Base-by-base conservation (phyloP, 345 rosid genomes). In the Linum lewisii region DNA sequence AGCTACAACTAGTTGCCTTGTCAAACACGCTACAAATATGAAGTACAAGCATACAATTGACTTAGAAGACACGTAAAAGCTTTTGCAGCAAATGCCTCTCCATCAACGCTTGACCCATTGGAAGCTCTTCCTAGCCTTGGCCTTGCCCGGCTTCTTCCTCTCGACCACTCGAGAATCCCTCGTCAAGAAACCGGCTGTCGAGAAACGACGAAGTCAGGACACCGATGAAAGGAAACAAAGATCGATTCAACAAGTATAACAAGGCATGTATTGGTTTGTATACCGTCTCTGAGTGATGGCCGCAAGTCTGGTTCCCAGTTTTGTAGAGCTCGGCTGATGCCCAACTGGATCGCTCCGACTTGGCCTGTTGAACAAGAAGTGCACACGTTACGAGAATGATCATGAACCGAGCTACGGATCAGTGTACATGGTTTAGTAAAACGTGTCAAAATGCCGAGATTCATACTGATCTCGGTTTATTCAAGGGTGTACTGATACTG, bases 61-160 rank as follows among this genome's bases (percentile, higher is more conserved):
- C 15, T n/a, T n/a, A n/a, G n/a, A 24, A 47, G 8, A 49, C n/a
- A 42, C 10, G 2, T 20, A 23, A 59, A 42, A 52, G 3, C 54
- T 36, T 64, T 29, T 29, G 34, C 34, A 4, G 57, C n/a, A 18
- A 37, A 38, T 38, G 4, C n/a, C n/a, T n/a, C n/a, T 21, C 57
- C 74, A 73, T 82, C 78, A 92, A 74, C 99, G 99, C 74, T 93
- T 89, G 78, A 85, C 95, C 99, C 95, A 93, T 72, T 86, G 95
- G 77, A 83, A 93, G 78, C 99, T 89, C 83, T 93, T 93, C 71
- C 97, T 93, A 51, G 99, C 99, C 76, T 93, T 93, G 1, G 97
- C 97, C 71, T 81, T 89, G 54, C 97, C 99, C 13, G 97, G 99
- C 73, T 93, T 89, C 67, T 93, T 93, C 81, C 99, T 84, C 79